Percentiles rank a stretch among this genome's conserved stretches.
Conservation (phyloP, 1,284 basidiomycete genomes). For the Pascua guehoae region DNA sequence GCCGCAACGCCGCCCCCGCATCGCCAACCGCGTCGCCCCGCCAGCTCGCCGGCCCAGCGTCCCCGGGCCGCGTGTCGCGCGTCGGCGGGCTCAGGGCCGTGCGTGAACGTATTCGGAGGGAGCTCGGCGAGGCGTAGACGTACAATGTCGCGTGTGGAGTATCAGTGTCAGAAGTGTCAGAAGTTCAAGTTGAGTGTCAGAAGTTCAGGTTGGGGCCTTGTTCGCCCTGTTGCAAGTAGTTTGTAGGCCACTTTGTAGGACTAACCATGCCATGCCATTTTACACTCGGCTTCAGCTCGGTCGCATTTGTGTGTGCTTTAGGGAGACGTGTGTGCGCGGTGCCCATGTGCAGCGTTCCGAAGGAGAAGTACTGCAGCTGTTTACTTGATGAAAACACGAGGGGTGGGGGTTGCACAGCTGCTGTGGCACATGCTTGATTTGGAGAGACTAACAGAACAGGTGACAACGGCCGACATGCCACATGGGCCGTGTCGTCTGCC, state of each 20-base stretch:
- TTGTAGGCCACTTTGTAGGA: neutral
- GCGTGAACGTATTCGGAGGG: conserved; percentile 43
- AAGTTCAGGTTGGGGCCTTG: neutral
- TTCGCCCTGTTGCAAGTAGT: neutral
- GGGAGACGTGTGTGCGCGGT: too few species aligned
- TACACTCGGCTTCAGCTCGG: neutral
- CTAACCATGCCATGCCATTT: neutral
- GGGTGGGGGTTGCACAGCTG: too few species aligned
- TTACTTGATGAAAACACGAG: too few species aligned
- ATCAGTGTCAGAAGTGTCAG: neutral
- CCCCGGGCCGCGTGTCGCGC: conserved; percentile 42
- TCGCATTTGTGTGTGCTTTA: too few species aligned
- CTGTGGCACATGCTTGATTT: too few species aligned
- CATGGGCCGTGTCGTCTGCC: too few species aligned
- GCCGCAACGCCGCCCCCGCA: neutral
- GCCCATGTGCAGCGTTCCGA: too few species aligned
- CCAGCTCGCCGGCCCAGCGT: conserved; percentile 19
- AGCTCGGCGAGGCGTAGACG: conserved; percentile 32
- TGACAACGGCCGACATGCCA: too few species aligned
- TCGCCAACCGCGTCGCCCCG: neutral
- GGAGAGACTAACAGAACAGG: too few species aligned
- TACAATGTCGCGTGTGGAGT: neutral
- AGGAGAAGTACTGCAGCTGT: too few species aligned
- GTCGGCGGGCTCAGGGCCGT: conserved; percentile 42
- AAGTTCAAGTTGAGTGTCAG: too few species aligned